Evolutionary conservation across 2,329 filamentous ascomycete genomes (phyloP), one percentile per base, ranked within the genome.

Genomic region (Cordyceps farinosa): DNA sequence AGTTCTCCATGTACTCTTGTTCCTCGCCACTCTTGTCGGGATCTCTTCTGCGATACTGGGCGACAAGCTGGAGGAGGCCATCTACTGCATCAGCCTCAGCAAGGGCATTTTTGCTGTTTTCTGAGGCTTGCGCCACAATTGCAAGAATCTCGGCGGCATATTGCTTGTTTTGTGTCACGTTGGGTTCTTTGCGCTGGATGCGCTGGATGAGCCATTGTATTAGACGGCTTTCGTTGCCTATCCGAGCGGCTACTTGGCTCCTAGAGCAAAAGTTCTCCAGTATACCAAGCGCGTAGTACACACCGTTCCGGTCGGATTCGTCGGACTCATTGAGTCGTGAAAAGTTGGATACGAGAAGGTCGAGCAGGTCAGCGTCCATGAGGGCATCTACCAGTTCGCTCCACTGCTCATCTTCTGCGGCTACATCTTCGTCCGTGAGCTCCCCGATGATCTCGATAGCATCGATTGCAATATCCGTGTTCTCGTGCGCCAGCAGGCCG

Each of bases 391-490:
- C 91, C 9, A 99, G 77, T 1, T 77, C 80, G 65, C 90, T 86
- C 92, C 93, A 97, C 70, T 97, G 87, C 62, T 86, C 86, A 69
- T 92, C 88, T 65, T 89, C 87, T 2, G 90, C 91, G 48, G 88
- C 83, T 2, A 97, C 91, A 71, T 98, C 94, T 73, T 99, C 93
- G 70, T 98, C 95, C 15, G 92, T 96, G 68, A 98, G 79, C 77
- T 99, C 95, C 62, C 87, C 88, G 57, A 99, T 86, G 53, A 97
- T 90, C 77, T 98, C 90, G 56, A 97, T 88, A 0, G 90, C 91
- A 66, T 90, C 91, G 69, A 98, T 96, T 11, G 95, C 92, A 67
- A 99, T 96, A 72, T 99, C 95, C 0, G 93, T 94, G 74, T 99
- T 99, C 70, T 99, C 95, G 74, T 99, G 95, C 17, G 94, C 89